Conservation (phyloP, 1,284 basidiomycete genomes). For the Ceratobasidium papillatum region DNA sequence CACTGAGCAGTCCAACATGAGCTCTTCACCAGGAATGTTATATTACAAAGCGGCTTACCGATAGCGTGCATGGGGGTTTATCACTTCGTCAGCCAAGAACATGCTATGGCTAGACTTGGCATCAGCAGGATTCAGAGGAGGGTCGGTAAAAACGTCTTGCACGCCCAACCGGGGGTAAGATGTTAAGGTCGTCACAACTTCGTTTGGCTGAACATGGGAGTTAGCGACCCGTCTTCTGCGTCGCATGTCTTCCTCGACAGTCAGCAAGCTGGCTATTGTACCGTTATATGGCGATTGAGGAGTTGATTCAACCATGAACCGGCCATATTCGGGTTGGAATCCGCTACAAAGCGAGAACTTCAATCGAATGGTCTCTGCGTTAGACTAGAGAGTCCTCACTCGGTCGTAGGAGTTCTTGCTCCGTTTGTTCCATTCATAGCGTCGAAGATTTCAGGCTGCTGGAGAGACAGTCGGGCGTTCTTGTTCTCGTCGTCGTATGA, state of each 20-base stretch:
- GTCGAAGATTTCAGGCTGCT: slow-evolving; percentile 91
- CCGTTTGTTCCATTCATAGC: slow-evolving; percentile 56
- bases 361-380: too few species aligned
- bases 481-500: slow-evolving; percentile 81
- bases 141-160: slow-evolving; percentile 91
- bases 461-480: slow-evolving; percentile 87
- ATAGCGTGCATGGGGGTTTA: slow-evolving; percentile 96
- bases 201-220: slow-evolving; percentile 82
- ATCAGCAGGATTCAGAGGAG: slow-evolving; percentile 75
- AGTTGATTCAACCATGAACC: slow-evolving; percentile 98
- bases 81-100: slow-evolving; percentile 95
- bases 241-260: slow-evolving; percentile 94
- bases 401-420: not conserved
- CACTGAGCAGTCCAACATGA: slow-evolving; percentile 61
- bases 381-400: not conserved
- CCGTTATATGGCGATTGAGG: slow-evolving; percentile 94
- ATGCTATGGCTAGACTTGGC: slow-evolving; percentile 88
- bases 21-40: slow-evolving; percentile 9
- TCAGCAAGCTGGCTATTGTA: slow-evolving; percentile 81
- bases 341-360: slow-evolving; percentile 55
- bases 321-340: slow-evolving; percentile 97
- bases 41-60: slow-evolving; percentile 65
- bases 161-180: slow-evolving; percentile 95
- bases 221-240: slow-evolving; percentile 89
- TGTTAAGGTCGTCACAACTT: slow-evolving; percentile 92